A percentile compares a stretch with the other conserved stretches of the same genome.
phyloP scores from a whole-genome alignment of 2,329 filamentous ascomycete species.

The Hypoxylon sp. region DNA sequence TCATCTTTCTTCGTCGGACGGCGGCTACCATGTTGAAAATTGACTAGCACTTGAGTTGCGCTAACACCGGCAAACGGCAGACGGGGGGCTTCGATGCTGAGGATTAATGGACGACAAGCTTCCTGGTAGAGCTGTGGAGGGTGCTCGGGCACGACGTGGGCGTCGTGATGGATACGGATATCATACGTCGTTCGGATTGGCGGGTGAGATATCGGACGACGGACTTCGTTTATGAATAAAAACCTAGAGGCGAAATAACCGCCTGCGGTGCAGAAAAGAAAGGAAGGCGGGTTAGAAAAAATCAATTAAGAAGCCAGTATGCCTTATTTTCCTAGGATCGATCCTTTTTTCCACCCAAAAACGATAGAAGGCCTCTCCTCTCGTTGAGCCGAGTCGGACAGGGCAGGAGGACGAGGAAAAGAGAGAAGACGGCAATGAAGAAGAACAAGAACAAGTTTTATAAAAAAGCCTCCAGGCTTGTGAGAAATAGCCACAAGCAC shows the following conservation, averaged over 20 bases:
- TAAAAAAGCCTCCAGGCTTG: slow-evolving; percentile 42
- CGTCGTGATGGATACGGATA: slow-evolving; percentile 51
- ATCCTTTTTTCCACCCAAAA: slow-evolving; percentile 36
- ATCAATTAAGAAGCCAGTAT: slow-evolving; percentile 51
- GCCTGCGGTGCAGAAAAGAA: slow-evolving; percentile 52
- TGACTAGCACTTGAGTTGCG: slow-evolving; percentile 38
- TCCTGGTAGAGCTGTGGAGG: slow-evolving; percentile 41
- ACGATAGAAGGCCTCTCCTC: slow-evolving; percentile 34
- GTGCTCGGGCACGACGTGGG: slow-evolving; percentile 52
- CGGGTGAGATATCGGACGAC: slow-evolving; percentile 43
- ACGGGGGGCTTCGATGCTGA: slow-evolving; percentile 29
- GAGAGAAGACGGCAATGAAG: slow-evolving; percentile 36
- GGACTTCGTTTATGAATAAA: slow-evolving; percentile 44
- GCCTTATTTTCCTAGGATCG: slow-evolving; percentile 42
- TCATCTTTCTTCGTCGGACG: slow-evolving; percentile 74
- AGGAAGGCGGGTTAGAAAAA: slow-evolving; percentile 34
- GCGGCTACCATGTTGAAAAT: slow-evolving; percentile 62
- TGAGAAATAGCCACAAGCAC: slow-evolving; percentile 38
- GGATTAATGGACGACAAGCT: slow-evolving; percentile 37
- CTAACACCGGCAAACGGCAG: slow-evolving; percentile 30
- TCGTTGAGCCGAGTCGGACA: slow-evolving; percentile 31
- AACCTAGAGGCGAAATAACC: slow-evolving; percentile 52
- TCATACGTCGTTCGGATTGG: slow-evolving; percentile 50
- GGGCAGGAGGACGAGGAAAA: slow-evolving; percentile 28
- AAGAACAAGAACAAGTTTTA: slow-evolving; percentile 41